Conservation (phyloP, 1,139 yeast genomes). For the Hanseniaspora gamundiae region DNA sequence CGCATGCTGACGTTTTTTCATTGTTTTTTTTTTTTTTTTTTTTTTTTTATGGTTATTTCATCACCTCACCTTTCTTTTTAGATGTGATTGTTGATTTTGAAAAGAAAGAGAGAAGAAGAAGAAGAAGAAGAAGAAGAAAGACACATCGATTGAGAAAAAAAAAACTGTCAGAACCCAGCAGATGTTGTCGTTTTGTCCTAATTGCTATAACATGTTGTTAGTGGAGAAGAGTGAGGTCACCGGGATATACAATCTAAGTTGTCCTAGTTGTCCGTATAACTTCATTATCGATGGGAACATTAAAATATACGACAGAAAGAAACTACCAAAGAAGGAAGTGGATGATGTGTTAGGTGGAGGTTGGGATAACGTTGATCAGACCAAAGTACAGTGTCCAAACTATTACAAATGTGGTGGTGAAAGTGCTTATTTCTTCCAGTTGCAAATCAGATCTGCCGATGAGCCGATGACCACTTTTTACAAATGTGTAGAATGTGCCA, state of each 20-base stretch:
- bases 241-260: constrained; percentile 39
- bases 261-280: constrained; percentile 91
- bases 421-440: constrained; percentile 91
- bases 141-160: too few relatives aligned
- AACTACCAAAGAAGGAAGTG: constrained; percentile 73
- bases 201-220: constrained; percentile 81
- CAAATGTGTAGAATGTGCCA: constrained; percentile 83
- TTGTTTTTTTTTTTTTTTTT: too few relatives aligned
- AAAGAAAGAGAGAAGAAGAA: too few relatives aligned
- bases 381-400: constrained; percentile 78
- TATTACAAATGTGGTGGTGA: constrained; percentile 70
- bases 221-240: constrained; percentile 30
- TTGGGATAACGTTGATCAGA: constrained; percentile 96
- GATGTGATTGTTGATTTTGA: too few relatives aligned
- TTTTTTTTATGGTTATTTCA: too few relatives aligned
- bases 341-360: constrained; percentile 98
- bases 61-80: too few relatives aligned
- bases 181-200: constrained; percentile 91
- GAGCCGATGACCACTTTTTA: constrained; percentile 94
- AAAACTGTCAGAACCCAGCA: neutral
- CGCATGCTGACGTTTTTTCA: too few relatives aligned
- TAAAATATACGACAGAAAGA: constrained; percentile 75
- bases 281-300: constrained; percentile 66
- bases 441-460: constrained; percentile 74
- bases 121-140: too few relatives aligned